Conservation (phyloP, 2,329 filamentous ascomycete species). For the Sporothrix euskadiensis region DNA sequence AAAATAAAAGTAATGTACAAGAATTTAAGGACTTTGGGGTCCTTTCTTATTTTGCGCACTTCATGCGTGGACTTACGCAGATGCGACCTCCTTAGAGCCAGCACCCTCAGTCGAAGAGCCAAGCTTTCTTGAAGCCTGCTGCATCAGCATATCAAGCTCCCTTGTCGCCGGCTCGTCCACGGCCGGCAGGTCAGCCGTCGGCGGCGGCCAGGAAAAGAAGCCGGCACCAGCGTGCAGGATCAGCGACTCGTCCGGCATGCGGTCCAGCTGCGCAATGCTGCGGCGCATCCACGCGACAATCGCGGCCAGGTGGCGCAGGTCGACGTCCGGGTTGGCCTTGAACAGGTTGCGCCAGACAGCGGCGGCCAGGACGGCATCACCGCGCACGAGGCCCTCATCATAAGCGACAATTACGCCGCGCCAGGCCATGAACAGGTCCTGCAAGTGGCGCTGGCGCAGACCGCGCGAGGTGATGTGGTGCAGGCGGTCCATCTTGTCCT, state of each 20-base stretch:
- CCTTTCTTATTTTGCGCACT: background rate
- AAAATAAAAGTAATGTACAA: conserved; percentile 14
- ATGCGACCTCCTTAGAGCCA: conserved; percentile 5
- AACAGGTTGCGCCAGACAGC: conserved; percentile 95
- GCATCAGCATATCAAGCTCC: conserved; percentile 42
- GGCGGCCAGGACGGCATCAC: conserved; percentile 73
- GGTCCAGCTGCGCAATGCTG: conserved; percentile 51
- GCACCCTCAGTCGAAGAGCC: background rate
- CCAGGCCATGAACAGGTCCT: conserved; percentile 93
- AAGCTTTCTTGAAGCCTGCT: conserved; percentile 27
- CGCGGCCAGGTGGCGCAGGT: conserved; percentile 53
- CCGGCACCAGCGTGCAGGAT: conserved; percentile 39
- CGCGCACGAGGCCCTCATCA: conserved; percentile 75
- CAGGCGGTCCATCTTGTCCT: conserved; percentile 77
- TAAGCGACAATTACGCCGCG: conserved; percentile 81
- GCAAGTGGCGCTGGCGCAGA: conserved; percentile 66
- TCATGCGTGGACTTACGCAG: background rate
- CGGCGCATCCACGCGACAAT: conserved; percentile 59
- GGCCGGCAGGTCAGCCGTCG: conserved; percentile 40
- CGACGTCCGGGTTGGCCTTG: conserved; percentile 62
- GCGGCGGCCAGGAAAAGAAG: conserved; percentile 47
- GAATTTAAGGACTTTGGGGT: background rate
- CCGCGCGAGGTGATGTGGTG: conserved; percentile 67
- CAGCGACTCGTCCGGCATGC: conserved; percentile 49
- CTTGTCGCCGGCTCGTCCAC: conserved; percentile 46